Conservation (phyloP, 2,329 filamentous ascomycete genomes). For the Blastomyces silverae region DNA sequence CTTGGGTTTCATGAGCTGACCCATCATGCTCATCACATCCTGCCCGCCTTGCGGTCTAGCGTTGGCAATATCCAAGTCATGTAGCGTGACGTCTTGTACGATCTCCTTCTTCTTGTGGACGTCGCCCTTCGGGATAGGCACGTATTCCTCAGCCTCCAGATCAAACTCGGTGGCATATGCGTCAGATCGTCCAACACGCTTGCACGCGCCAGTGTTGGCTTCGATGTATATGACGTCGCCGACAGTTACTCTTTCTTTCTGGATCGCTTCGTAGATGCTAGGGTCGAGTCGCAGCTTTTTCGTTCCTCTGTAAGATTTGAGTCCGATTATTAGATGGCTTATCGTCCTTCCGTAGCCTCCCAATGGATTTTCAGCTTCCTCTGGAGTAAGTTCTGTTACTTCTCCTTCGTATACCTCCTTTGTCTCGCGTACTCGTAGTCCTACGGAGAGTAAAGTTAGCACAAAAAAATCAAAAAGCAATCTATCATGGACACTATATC, state of each 20-base stretch:
- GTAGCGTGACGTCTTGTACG: slow-evolving; percentile 94
- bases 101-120: slow-evolving; percentile 99
- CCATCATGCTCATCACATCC: slow-evolving; percentile 99
- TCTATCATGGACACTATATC: background rate
- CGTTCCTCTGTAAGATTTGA: slow-evolving; percentile 92
- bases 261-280: slow-evolving; percentile 98
- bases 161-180: slow-evolving; percentile 98
- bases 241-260: slow-evolving; percentile 92
- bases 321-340: slow-evolving; percentile 83
- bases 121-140: slow-evolving; percentile 96
- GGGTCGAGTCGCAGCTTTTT: slow-evolving; percentile 97
- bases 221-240: slow-evolving; percentile 99
- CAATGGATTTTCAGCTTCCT: slow-evolving; percentile 95
- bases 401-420: slow-evolving; percentile 99
- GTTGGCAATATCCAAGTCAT: slow-evolving; percentile 94
- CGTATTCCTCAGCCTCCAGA: slow-evolving; percentile 96
- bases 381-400: slow-evolving; percentile 92
- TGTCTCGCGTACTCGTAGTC: slow-evolving; percentile 89
- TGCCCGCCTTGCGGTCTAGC: slow-evolving; percentile 91
- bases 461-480: background rate
- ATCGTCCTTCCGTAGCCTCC: slow-evolving; percentile 97
- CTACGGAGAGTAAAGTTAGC: slow-evolving; percentile 32
- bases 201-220: slow-evolving; percentile 96
- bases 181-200: slow-evolving; percentile 90
- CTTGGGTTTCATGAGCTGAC: slow-evolving; percentile 98